A percentile compares a stretch with the other conserved stretches of the same genome.
These are phyloP conservation scores for Trypanosoma melophagium DNA, from an alignment of 208 protist species.

Conservation along the genomic window DNA sequence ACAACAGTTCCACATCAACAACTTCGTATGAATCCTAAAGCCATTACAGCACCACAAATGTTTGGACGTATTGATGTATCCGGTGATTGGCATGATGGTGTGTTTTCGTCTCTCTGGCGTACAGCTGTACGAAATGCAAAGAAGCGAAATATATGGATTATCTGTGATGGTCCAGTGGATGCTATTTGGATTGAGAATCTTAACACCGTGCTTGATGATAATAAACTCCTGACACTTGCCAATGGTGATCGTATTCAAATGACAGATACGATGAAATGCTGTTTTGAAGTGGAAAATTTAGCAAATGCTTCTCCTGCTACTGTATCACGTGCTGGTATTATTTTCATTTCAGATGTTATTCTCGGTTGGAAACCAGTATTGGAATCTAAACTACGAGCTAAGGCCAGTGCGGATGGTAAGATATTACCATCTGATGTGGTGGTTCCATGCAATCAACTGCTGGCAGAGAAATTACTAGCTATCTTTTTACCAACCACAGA, in stretches of 20 bases:
- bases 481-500: slow-evolving; percentile 74
- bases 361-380: slow-evolving; percentile 94
- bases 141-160: slow-evolving; percentile 94
- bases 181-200: slow-evolving; percentile 99
- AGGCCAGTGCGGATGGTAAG: slow-evolving; percentile 59
- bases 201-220: slow-evolving; percentile 99
- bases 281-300: slow-evolving; percentile 98
- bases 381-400: slow-evolving; percentile 77
- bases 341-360: slow-evolving; percentile 96
- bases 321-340: slow-evolving; percentile 97
- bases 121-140: slow-evolving; percentile 86
- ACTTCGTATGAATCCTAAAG: slow-evolving; percentile 95
- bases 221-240: slow-evolving; percentile 98
- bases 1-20: slow-evolving; percentile 89
- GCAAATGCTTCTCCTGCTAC: slow-evolving; percentile 99
- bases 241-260: slow-evolving; percentile 98
- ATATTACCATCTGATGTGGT: slow-evolving; percentile 81
- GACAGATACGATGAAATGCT: slow-evolving; percentile 95
- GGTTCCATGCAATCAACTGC: slow-evolving; percentile 67
- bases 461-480: slow-evolving; percentile 79
- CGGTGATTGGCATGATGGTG: slow-evolving; percentile 96
- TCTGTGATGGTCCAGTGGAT: slow-evolving; percentile 98
- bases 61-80: slow-evolving; percentile 94
- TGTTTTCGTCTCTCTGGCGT: slow-evolving; percentile 93
- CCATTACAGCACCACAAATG: slow-evolving; percentile 95